Percentiles rank a stretch among this genome's conserved stretches.
Conservation (phyloP, 2,329 filamentous ascomycete genomes). For the Epichloe sylvatica region DNA sequence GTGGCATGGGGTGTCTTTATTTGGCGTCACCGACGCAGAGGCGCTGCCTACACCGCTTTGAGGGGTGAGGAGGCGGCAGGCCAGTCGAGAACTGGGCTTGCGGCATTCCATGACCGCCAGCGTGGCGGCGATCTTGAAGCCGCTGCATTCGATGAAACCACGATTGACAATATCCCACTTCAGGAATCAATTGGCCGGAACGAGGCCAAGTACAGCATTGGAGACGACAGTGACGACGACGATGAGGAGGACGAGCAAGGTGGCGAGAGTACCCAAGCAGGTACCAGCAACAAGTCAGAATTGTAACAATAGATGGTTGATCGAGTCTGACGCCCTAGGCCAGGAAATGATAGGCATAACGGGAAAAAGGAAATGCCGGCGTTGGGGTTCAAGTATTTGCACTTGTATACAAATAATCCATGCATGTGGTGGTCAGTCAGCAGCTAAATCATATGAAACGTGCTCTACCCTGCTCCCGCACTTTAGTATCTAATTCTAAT, state of each 20-base stretch:
- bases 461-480: background rate
- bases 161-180: constrained; percentile 47
- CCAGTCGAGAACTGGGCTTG: constrained; percentile 24
- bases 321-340: background rate
- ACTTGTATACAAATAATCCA: background rate
- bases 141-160: constrained; percentile 51
- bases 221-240: constrained; percentile 40
- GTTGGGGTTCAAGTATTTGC: constrained; percentile 1
- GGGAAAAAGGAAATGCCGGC: background rate
- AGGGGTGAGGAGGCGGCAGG: constrained; percentile 23
- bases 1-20: constrained; percentile 60
- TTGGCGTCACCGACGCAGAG: constrained; percentile 46
- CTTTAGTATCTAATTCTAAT: background rate
- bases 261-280: constrained; percentile 1
- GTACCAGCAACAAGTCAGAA: background rate
- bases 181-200: constrained; percentile 28
- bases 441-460: background rate
- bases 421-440: background rate
- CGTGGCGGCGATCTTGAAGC: constrained; percentile 43
- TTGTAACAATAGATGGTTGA: background rate
- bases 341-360: background rate
- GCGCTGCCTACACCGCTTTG: constrained; percentile 40
- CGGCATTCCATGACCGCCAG: constrained; percentile 34
- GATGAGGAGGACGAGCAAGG: constrained; percentile 14
- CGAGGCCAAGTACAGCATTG: constrained; percentile 41